Conservation (phyloP, 2,329 filamentous ascomycete species). For the Apiospora pterosperma region DNA sequence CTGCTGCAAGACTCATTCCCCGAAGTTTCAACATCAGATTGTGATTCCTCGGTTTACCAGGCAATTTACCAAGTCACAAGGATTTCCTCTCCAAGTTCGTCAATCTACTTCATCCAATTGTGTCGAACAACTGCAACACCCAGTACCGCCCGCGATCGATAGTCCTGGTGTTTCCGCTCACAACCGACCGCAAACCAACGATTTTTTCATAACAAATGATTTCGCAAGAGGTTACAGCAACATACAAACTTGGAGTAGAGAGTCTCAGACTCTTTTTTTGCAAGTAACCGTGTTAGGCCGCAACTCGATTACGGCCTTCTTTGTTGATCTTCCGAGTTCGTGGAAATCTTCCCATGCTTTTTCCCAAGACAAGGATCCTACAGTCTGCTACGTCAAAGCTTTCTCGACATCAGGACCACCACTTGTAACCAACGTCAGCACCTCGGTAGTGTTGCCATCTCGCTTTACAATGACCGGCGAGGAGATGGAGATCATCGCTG, state of each 20-base stretch:
- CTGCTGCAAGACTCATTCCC: neutral
- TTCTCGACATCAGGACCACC: neutral
- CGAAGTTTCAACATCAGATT: neutral
- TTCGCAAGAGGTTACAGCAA: neutral
- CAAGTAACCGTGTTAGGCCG: neutral
- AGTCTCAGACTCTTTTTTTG: neutral
- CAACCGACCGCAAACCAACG: neutral
- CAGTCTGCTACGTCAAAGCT: neutral
- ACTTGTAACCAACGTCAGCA: neutral
- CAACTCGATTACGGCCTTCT: neutral
- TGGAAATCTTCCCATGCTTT: neutral
- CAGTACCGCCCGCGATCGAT: neutral
- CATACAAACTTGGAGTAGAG: neutral
- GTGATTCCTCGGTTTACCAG: neutral
- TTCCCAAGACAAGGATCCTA: neutral
- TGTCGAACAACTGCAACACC: neutral
- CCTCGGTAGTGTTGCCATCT: neutral
- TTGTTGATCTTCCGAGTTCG: neutral
- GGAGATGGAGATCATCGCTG: constrained; percentile 31
- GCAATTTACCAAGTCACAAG: neutral
- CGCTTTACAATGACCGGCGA: constrained; percentile 23
- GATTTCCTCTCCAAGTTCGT: neutral
- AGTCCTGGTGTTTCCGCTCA: neutral
- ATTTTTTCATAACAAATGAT: neutral
- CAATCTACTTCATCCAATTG: neutral